These are phyloP conservation scores for Colletotrichum nymphaeae DNA, from an alignment of 2,329 filamentous ascomycete genomes.

Conservation along the genomic window DNA sequence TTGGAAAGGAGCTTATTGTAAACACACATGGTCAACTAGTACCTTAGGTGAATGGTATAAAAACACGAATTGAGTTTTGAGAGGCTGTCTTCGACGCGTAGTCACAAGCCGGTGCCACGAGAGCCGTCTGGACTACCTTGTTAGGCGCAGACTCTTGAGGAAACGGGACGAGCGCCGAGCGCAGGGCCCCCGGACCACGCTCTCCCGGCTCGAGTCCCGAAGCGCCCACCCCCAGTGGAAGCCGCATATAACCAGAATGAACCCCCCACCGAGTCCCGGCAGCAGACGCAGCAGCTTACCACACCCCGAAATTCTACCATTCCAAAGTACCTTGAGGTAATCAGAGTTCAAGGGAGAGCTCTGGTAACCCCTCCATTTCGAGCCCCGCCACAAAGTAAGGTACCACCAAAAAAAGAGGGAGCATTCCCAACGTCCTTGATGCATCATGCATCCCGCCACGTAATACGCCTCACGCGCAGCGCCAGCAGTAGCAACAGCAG, in stretches of 20 bases:
- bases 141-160: too few relatives aligned
- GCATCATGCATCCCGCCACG: constrained; percentile 35
- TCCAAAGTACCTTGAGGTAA: background rate
- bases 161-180: constrained; percentile 6
- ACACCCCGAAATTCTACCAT: background rate
- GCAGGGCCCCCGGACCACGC: background rate
- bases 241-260: constrained; percentile 8
- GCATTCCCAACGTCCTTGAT: constrained; percentile 18
- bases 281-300: background rate
- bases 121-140: too few relatives aligned
- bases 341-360: background rate
- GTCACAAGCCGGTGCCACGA: background rate
- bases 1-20: too few relatives aligned
- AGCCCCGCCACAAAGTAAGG: background rate
- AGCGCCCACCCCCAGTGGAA: background rate
- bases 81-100: background rate
- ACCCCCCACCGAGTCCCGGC: constrained; percentile 1
- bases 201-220: constrained; percentile 11
- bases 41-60: too few relatives aligned
- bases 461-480: constrained; percentile 15
- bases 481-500: background rate
- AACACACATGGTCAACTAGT: too few relatives aligned
- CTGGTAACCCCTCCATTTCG: background rate
- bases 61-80: background rate
- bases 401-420: background rate